Base-by-base conservation (phyloP, 495 filamentous ascomycete genomes). In the Aspergillus funiculosus region DNA sequence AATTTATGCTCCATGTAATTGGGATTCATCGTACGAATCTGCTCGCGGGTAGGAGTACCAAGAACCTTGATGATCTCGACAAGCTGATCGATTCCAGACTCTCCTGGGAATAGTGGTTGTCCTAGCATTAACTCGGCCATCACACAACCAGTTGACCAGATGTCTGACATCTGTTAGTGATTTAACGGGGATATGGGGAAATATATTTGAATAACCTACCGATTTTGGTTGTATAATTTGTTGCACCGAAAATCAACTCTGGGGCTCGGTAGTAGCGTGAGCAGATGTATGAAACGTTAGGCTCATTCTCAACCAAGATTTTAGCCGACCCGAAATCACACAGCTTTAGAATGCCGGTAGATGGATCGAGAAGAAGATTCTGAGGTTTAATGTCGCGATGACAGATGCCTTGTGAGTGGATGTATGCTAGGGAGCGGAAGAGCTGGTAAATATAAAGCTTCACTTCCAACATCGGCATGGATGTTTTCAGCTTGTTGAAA, bases 1-100 rank as follows among this genome's bases (percentile, higher is more conserved):
- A 99, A 99, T 69, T 97, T 97, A 69, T 99, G 92, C 68, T 97
- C 92, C 92, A 99, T 99, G 67, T 99, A 97, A 67, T 99, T 99
- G 40, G 92, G 94, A 63, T 99, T 99, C 94, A 99, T 99, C 36
- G 92, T 99, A 43, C 92, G 87, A 59, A 99, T 99, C 58, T 99
- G 92, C 56, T 99, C 92, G 15, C 92, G 77, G n/a, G 92, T 96
- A 10, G 94, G 92, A 11, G 92, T 99, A 17, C 92, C 92, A 44
- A 99, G 76, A 43, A 99, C 92, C 72, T 97, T 99, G 78, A 99
- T 99, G 60, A 99, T 97, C 67, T 99, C 92, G 17, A 99, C 92
- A 25, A 97, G 77, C 62, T 99, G 92, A 64, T 98, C 92, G 64
- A 98, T 98, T 45, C 92, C 92, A 13, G 92, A 97, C 64, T 98